These are phyloP conservation scores for Colletotrichum acutatum DNA, from an alignment of 2,329 filamentous ascomycete species.

Conservation along the genomic window DNA sequence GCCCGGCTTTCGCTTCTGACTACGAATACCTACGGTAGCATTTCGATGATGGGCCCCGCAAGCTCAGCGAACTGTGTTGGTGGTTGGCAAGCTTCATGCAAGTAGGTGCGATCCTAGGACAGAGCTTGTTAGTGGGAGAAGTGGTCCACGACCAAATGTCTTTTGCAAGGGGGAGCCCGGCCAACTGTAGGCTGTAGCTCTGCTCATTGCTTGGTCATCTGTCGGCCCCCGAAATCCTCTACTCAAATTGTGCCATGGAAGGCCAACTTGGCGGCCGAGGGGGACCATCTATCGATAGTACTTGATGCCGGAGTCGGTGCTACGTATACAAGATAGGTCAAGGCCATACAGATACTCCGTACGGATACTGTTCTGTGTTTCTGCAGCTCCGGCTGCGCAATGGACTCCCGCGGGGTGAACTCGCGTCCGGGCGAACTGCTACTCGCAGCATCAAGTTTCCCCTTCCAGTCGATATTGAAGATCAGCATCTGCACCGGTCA, in stretches of 20 bases:
- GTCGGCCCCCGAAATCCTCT: conserved; percentile 22
- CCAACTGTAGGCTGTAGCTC: conserved; percentile 4
- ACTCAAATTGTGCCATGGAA: conserved; percentile 14
- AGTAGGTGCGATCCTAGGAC: conserved; percentile 22
- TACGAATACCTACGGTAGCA: not conserved
- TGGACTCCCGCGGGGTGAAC: conserved; percentile 5
- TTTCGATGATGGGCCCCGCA: conserved; percentile 23
- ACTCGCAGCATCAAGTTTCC: not conserved
- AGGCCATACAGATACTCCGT: not conserved
- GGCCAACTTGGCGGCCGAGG: conserved; percentile 19
- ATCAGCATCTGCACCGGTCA: conserved; percentile 23
- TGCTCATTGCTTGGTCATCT: conserved; percentile 4
- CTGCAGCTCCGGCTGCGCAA: conserved; percentile 24
- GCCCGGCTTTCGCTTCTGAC: conserved; percentile 13
- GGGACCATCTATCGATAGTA: conserved; percentile 8
- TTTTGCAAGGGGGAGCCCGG: conserved; percentile 15
- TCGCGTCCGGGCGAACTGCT: conserved; percentile 8
- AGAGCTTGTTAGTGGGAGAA: conserved; percentile 27
- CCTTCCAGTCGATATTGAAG: conserved; percentile 9
- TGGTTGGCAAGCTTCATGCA: conserved; percentile 23
- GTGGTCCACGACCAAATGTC: conserved; percentile 10
- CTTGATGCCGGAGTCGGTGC: conserved; percentile 15
- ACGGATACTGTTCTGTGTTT: not conserved
- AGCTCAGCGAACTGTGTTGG: not conserved
- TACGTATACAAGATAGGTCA: conserved; percentile 12